These are phyloP conservation scores for Globisporangium barbulae DNA, from an alignment of 352 stramenopile species.

Conservation along the genomic window DNA sequence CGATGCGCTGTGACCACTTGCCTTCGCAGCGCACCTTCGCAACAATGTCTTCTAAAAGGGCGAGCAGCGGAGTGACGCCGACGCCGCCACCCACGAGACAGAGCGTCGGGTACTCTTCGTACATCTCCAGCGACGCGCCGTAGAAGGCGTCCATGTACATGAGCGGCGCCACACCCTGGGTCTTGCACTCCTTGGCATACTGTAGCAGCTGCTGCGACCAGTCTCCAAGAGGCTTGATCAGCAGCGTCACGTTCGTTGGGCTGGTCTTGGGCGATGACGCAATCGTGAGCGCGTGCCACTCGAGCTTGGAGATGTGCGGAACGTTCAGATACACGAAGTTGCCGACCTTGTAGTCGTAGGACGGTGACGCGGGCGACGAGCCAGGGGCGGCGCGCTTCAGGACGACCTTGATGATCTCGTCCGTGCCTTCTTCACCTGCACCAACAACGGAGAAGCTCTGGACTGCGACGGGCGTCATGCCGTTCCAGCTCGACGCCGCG, in stretches of 20 bases:
- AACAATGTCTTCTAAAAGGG: conserved; percentile 43
- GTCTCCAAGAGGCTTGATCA: conserved; percentile 50
- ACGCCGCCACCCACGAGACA: conserved; percentile 45
- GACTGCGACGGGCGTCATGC: conserved; percentile 36
- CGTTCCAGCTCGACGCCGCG: conserved; percentile 41
- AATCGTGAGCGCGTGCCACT: conserved; percentile 61
- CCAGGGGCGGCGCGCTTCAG: conserved; percentile 32
- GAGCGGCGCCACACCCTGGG: conserved; percentile 21
- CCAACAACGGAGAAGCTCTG: conserved; percentile 32
- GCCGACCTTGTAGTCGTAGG: conserved; percentile 49
- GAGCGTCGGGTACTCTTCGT: conserved; percentile 44
- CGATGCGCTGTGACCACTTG: conserved; percentile 35
- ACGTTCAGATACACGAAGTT: conserved; percentile 60
- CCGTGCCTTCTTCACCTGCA: conserved; percentile 13
- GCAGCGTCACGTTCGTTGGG: conserved; percentile 32
- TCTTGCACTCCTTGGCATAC: conserved; percentile 38
- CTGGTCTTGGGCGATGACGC: conserved; percentile 44
- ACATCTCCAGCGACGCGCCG: conserved; percentile 39
- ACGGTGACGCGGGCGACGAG: conserved; percentile 22
- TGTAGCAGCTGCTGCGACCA: conserved; percentile 41
- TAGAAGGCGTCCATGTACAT: conserved; percentile 64
- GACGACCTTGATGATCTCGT: conserved; percentile 50
- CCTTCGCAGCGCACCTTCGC: conserved; percentile 27
- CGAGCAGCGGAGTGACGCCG: conserved; percentile 39
- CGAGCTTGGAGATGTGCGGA: conserved; percentile 43